These are phyloP conservation scores for Bipolaris gigantea DNA, from an alignment of 2,329 filamentous ascomycete genomes.

Conservation along the genomic window DNA sequence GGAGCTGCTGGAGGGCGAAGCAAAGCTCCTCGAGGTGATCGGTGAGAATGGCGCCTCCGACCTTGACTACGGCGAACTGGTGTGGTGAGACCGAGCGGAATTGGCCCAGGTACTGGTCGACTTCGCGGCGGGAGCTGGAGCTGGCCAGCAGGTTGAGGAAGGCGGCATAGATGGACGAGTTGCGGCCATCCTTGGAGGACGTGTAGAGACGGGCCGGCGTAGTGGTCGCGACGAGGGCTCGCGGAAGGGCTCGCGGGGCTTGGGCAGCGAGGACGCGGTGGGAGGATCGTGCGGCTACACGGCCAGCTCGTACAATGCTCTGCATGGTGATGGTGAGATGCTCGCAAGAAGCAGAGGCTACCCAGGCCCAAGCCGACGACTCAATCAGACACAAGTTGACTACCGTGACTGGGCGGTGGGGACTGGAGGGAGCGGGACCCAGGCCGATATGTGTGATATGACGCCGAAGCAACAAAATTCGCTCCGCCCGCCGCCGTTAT, in stretches of 20 bases:
- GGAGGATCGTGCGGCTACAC: slow-evolving; percentile 41
- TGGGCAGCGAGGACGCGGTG: slow-evolving; percentile 37
- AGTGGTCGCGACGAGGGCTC: slow-evolving; percentile 36
- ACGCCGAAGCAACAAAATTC: slow-evolving; percentile 37
- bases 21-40: slow-evolving; percentile 92
- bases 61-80: slow-evolving; percentile 98
- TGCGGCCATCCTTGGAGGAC: slow-evolving; percentile 35
- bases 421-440: slow-evolving; percentile 14
- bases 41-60: slow-evolving; percentile 92
- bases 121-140: slow-evolving; percentile 93
- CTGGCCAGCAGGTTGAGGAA: slow-evolving; percentile 91
- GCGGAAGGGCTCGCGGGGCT: slow-evolving; percentile 33
- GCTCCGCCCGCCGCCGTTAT: slow-evolving; percentile 17
- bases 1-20: slow-evolving; percentile 84
- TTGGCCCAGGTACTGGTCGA: slow-evolving; percentile 95
- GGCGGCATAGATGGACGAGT: slow-evolving; percentile 59
- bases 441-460: slow-evolving; percentile 12
- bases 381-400: slow-evolving; percentile 27
- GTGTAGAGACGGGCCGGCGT: slow-evolving; percentile 38
- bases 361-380: slow-evolving; percentile 7
- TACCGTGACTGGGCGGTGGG: slow-evolving; percentile 9
- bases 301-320: slow-evolving; percentile 44
- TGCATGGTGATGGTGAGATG: slow-evolving; percentile 40
- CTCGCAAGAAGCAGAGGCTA: slow-evolving; percentile 24
- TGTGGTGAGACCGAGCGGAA: slow-evolving; percentile 96